These are phyloP conservation scores for Vaccinium corymbosum DNA, from an alignment of 148 eudicot species.

Conservation along the genomic window DNA sequence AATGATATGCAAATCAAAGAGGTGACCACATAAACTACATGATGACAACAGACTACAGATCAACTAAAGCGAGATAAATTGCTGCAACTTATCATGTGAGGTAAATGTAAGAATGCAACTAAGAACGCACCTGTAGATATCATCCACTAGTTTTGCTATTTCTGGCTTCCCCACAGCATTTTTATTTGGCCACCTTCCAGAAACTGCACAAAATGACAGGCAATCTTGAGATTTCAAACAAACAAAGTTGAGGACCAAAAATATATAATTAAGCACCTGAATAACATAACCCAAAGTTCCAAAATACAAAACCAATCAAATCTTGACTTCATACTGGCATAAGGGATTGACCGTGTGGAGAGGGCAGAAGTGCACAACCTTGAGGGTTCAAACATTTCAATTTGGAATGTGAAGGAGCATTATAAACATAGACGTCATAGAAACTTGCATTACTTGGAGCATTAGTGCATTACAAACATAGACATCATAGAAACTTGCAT, in stretches of 20 bases:
- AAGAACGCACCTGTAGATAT: slow-evolving; percentile 67
- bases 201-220: slow-evolving; percentile 39
- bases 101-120: not conserved
- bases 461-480: not conserved
- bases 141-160: slow-evolving; percentile 81
- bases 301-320: not conserved
- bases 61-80: not conserved
- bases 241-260: not conserved
- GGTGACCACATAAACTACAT: not conserved
- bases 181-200: slow-evolving; percentile 79
- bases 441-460: not conserved
- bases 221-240: not conserved
- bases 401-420: not conserved
- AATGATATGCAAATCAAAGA: slow-evolving; percentile 9
- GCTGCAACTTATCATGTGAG: not conserved
- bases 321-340: not conserved
- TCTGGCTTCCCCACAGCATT: slow-evolving; percentile 71
- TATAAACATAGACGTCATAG: not conserved
- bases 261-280: not conserved
- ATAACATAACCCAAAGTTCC: not conserved
- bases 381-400: not conserved
- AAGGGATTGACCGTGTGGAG: not conserved
- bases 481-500: not conserved
- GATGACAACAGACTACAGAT: not conserved
- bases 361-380: not conserved